Percentiles rank a stretch among this genome's conserved stretches.
phyloP scores from a whole-genome alignment of 1,284 basidiomycete genomes.

The Apiotrichum akiyoshidainum region DNA sequence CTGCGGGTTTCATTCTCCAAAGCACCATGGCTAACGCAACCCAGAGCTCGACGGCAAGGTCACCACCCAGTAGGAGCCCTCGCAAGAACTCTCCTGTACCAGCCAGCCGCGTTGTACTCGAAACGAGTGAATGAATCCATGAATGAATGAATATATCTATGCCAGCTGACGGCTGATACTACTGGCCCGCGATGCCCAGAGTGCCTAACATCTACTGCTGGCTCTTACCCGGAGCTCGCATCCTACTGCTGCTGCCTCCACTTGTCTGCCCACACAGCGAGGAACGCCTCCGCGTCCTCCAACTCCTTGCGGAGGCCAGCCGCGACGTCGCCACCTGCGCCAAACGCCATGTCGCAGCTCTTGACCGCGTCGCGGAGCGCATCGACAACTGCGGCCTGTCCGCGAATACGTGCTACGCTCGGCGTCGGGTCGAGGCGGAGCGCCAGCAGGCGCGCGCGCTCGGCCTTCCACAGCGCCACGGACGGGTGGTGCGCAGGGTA shows the following conservation, averaged over 20 bases:
- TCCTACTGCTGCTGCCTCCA: too few relatives aligned
- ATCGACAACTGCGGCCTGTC: constrained; percentile 60
- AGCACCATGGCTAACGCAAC: constrained; percentile 5
- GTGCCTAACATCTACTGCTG: too few relatives aligned
- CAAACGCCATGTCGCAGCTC: constrained; percentile 42
- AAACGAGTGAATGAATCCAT: background rate
- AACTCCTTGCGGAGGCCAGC: background rate
- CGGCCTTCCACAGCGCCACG: constrained; percentile 69
- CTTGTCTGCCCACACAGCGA: background rate
- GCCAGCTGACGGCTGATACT: too few relatives aligned
- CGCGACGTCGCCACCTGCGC: constrained; percentile 29
- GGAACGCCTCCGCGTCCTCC: background rate
- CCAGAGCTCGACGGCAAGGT: constrained; percentile 29
- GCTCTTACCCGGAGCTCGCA: too few relatives aligned
- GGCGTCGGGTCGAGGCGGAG: constrained; percentile 2
- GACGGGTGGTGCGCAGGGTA: constrained; percentile 72
- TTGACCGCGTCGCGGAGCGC: constrained; percentile 61
- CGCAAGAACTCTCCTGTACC: background rate
- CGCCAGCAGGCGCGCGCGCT: constrained; percentile 71
- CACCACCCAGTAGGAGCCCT: constrained; percentile 1
- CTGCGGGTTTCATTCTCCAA: background rate
- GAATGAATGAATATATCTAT: background rate
- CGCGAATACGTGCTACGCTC: background rate
- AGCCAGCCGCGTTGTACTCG: background rate
- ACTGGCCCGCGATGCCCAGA: too few relatives aligned